Evolutionary conservation across 495 filamentous ascomycete genomes (phyloP).

Genomic region (Penicillium arizonense): DNA sequence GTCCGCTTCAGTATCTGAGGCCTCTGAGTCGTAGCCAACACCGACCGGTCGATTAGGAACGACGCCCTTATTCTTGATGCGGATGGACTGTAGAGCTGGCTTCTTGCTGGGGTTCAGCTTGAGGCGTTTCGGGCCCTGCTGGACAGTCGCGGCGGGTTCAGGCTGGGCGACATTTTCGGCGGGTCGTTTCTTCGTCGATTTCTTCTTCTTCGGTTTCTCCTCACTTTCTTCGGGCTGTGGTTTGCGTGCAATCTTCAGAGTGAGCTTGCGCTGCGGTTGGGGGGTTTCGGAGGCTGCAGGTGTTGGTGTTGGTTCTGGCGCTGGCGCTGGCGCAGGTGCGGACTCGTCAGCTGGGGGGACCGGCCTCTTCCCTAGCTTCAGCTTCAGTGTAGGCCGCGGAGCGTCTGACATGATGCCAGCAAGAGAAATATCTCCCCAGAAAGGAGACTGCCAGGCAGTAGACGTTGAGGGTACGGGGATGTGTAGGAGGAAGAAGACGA

Average conservation of each 20-base stretch:
- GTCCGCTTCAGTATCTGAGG: constrained; percentile 83
- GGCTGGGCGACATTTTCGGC: constrained; percentile 23
- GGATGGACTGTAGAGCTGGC: constrained; percentile 44
- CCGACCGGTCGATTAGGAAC: constrained; percentile 63
- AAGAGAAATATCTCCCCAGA: not conserved
- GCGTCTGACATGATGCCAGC: constrained; percentile 34
- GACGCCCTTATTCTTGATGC: constrained; percentile 59
- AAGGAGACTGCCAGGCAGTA: not conserved
- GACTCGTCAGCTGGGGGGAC: constrained; percentile 28
- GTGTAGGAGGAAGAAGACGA: not conserved
- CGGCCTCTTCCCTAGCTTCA: constrained; percentile 48
- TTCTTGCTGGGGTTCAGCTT: constrained; percentile 46
- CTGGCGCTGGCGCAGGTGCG: constrained; percentile 24
- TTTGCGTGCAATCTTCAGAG: constrained; percentile 50
- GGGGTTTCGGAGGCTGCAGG: constrained; percentile 31
- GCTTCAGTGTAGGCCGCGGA: constrained; percentile 47
- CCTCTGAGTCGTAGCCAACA: constrained; percentile 96
- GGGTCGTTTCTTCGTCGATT: constrained; percentile 46
- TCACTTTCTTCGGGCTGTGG: constrained; percentile 26
- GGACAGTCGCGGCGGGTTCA: constrained; percentile 19
- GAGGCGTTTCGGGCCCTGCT: constrained; percentile 40
- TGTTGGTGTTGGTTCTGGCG: constrained; percentile 25
- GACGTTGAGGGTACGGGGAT: not conserved
- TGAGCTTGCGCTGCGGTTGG: constrained; percentile 45
- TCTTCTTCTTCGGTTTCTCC: constrained; percentile 45